Evolutionary conservation across 306 rosid genomes (phyloP).

Genomic region (Potentilla sterilis): DNA sequence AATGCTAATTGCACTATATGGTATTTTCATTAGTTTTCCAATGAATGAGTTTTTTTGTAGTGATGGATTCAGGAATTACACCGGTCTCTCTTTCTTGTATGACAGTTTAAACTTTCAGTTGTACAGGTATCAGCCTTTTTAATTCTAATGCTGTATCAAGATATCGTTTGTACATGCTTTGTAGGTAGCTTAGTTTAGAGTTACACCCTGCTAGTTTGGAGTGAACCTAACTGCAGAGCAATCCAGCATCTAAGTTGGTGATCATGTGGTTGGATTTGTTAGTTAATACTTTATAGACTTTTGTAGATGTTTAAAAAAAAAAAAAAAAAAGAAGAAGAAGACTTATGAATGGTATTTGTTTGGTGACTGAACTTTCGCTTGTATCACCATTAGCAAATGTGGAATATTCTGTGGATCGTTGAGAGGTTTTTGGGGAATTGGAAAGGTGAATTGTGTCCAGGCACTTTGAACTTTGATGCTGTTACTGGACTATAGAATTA

Average conservation of each 20-base stretch:
- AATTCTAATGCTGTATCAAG: not conserved
- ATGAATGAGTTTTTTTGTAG: not conserved
- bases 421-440: no score
- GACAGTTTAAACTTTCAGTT: not conserved
- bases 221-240: not conserved
- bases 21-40: not conserved
- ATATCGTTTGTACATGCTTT: not conserved
- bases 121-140: not conserved
- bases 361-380: not conserved
- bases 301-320: not conserved
- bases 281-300: not conserved
- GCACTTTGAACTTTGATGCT: not conserved
- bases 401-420: not conserved
- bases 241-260: not conserved
- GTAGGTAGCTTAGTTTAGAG: not conserved
- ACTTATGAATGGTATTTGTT: not conserved
- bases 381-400: no score
- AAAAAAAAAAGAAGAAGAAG: no score
- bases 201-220: not conserved
- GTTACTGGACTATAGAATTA: not conserved
- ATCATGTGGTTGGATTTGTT: not conserved
- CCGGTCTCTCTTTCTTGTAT: not conserved
- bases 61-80: not conserved
- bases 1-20: not conserved
- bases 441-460: not conserved